phyloP scores from a whole-genome alignment of 1,139 yeast species.

The Yamadazyma diospyri region DNA sequence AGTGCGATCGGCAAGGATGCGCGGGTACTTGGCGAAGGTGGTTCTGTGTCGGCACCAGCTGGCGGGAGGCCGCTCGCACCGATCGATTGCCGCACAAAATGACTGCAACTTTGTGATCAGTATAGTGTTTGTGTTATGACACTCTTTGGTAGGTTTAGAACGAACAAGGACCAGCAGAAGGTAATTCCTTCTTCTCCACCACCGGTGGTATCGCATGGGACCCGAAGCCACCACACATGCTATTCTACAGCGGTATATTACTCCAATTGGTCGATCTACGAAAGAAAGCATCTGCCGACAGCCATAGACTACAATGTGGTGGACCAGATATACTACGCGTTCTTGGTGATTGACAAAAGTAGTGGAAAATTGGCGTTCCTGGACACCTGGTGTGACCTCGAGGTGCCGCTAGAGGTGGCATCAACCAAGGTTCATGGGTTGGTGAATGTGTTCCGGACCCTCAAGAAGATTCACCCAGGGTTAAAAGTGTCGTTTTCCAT shows the following conservation, averaged over 20 bases:
- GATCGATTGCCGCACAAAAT: too few species aligned
- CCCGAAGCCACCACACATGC: too few species aligned
- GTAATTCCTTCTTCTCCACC: too few species aligned
- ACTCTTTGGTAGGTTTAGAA: too few species aligned
- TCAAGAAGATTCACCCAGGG: constrained; percentile 47
- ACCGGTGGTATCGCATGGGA: too few species aligned
- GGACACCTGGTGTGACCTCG: constrained; percentile 69
- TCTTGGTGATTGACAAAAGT: constrained; percentile 52
- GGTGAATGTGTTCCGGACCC: constrained; percentile 51
- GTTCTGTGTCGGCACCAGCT: too few species aligned
- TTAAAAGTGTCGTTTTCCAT: constrained; percentile 67
- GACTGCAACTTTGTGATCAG: too few species aligned
- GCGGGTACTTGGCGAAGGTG: too few species aligned
- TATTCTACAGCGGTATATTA: constrained; percentile 33
- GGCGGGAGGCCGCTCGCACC: too few species aligned
- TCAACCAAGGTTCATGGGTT: constrained; percentile 39
- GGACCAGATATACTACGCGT: constrained; percentile 77
- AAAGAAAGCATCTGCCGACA: constrained; percentile 57
- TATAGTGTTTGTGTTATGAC: too few species aligned
- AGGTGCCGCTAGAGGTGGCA: constrained; percentile 32
- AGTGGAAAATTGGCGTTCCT: constrained; percentile 54
- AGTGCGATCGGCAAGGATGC: too few species aligned
- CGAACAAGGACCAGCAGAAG: too few species aligned
- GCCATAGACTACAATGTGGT: constrained; percentile 56
- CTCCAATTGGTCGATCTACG: constrained; percentile 72